phyloP scores from a whole-genome alignment of 2,329 filamentous ascomycete genomes.

The Pseudopyricularia cyperi region DNA sequence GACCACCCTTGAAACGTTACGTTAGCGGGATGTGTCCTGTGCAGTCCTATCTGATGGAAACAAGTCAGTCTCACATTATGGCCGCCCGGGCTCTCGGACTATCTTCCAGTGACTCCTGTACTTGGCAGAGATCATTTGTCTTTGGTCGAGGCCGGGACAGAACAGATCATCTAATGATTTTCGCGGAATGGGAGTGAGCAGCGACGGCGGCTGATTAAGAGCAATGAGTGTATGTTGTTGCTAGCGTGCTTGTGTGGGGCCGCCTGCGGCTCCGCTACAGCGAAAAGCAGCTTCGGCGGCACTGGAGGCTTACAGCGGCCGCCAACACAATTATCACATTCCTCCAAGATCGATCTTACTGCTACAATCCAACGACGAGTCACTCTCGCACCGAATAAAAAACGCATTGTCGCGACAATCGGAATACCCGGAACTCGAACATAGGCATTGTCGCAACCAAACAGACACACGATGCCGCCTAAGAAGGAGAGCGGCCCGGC shows the following conservation, averaged over 20 bases:
- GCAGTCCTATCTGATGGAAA: too few species aligned
- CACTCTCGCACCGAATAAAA: neutral
- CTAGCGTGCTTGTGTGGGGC: neutral
- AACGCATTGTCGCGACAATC: too few species aligned
- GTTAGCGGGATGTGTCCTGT: neutral
- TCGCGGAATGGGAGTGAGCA: neutral
- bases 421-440: neutral
- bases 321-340: neutral
- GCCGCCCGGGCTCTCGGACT: neutral
- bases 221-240: too few species aligned
- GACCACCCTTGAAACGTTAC: slow-evolving; percentile 55
- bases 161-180: neutral
- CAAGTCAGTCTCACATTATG: neutral
- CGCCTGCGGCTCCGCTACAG: neutral
- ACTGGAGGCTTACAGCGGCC: neutral
- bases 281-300: neutral
- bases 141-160: neutral
- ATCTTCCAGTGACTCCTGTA: neutral
- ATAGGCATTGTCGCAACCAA: neutral
- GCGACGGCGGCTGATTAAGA: neutral
- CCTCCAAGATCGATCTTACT: neutral
- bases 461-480: neutral
- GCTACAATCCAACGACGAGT: neutral
- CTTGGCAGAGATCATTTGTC: neutral
- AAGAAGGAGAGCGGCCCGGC: neutral